Percentiles rank a stretch among this genome's conserved stretches.
Evolutionary conservation across 257 asterid species (phyloP).

Genomic region (Leptodermis oblonga): DNA sequence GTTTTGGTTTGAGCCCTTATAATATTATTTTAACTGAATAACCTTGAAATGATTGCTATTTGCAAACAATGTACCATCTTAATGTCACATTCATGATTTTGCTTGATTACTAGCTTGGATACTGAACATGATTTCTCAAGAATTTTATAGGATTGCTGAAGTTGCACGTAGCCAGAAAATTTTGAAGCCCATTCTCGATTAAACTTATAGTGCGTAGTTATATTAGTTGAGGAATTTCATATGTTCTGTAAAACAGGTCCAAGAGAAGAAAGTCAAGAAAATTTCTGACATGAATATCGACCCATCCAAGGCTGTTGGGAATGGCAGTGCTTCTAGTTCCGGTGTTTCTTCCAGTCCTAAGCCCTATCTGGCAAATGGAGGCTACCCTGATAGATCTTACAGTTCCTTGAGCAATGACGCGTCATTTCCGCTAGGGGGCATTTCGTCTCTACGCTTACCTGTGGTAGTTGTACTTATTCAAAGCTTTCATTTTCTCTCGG

Average conservation of each 20-base stretch:
- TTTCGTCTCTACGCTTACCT: constrained; percentile 74
- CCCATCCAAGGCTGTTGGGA: constrained; percentile 56
- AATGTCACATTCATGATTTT: background rate
- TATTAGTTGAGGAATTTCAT: background rate
- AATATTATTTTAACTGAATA: no score
- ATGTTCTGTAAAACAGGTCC: constrained; percentile 60
- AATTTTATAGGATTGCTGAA: background rate
- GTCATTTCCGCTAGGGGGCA: constrained; percentile 66
- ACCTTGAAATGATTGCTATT: background rate
- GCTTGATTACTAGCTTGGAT: background rate
- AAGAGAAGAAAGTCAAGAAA: constrained; percentile 96
- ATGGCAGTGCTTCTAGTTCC: constrained; percentile 60
- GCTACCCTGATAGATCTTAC: constrained; percentile 48
- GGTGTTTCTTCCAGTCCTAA: constrained; percentile 59
- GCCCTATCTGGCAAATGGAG: constrained; percentile 60
- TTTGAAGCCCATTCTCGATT: background rate
- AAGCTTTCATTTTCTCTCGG: background rate
- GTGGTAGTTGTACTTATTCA: constrained; percentile 81
- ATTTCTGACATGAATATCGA: constrained; percentile 75
- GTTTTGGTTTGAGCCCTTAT: background rate
- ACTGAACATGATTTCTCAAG: background rate
- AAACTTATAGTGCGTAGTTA: background rate
- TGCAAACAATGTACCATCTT: background rate
- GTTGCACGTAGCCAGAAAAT: background rate
- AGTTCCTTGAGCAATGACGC: constrained; percentile 52